Base-by-base conservation (phyloP, 768 basidiomycete genomes). In the Mycena belliarum region DNA sequence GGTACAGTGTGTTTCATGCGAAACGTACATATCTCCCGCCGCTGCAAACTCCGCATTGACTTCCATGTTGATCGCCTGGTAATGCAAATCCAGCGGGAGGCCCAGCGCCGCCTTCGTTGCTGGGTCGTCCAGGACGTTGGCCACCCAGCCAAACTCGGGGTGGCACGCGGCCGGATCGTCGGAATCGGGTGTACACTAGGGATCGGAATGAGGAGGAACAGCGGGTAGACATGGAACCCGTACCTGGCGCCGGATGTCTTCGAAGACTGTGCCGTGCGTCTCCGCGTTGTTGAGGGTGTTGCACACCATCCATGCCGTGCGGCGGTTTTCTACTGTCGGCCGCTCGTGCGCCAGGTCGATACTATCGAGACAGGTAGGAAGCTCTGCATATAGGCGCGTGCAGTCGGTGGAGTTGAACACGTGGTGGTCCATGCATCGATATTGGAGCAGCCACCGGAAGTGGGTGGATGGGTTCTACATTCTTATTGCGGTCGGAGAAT, bases 361-460 rank as follows among this genome's bases (percentile, higher is more conserved):
- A 23, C 46, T 66, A 54, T 57, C 66, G 51, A 74, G 52, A 51
- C 74, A 74, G 6, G 18, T 37, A 0, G 73, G 70, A 7, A 72
- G 67, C 2, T 52, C 26, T 11, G 50, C 51, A 54, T 63, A 68
- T 15, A 68, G 21, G 23, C 68, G 66, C 1, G 52, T 26, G 46
- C 73, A 75, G 4, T 67, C 67, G 1, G 70, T 69, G 6, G 65
- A 47, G 47, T 73, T 73, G 61, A 71, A 72, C n/a, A 72, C 52
- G 52, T 70, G 52, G 37, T 62, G 48, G 29, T 20, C 18, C 46
- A 64, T 55, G 55, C 73, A 74, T 12, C 66, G 64, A 18, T 65
- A 59, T 18, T 73, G 64, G 12, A 72, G 66, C 16, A 60, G 20
- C 73, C 73, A 73, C 16, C 57, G 46, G 43, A 62, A 69, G 49